Evolutionary conservation across 345 rosid genomes (phyloP).

Genomic region (Rhizophora apiculata): DNA sequence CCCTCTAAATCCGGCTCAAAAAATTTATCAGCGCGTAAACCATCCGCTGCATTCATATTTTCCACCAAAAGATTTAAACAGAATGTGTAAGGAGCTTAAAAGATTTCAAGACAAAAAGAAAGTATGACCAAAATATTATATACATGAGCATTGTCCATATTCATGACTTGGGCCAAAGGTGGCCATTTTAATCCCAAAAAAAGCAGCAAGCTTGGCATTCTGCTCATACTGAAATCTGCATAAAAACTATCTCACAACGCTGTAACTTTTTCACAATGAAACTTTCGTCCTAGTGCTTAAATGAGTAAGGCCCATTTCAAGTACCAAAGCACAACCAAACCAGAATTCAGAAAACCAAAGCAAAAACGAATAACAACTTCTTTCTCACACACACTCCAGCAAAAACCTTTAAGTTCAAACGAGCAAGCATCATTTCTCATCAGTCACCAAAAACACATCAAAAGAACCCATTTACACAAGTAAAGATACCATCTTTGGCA

Average conservation of each 20-base stretch:
- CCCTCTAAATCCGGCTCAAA: constrained; percentile 81
- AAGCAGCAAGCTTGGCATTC: background rate
- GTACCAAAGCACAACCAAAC: background rate
- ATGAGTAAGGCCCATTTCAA: background rate
- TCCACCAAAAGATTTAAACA: background rate
- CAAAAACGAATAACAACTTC: background rate
- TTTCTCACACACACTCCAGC: background rate
- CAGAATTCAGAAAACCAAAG: background rate
- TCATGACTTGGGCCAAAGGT: background rate
- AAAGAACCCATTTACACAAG: background rate
- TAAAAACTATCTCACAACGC: too few relatives aligned
- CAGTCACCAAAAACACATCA: background rate
- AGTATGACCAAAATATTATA: background rate
- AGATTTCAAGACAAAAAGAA: background rate
- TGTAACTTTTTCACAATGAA: too few relatives aligned
- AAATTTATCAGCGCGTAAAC: constrained; percentile 94
- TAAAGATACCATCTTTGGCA: background rate
- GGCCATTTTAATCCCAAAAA: background rate
- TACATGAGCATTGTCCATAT: background rate
- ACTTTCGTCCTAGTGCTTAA: too few relatives aligned
- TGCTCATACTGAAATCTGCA: too few relatives aligned
- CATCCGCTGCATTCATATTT: constrained; percentile 65
- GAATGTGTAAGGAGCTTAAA: too few relatives aligned
- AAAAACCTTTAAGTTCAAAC: background rate
- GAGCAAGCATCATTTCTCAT: background rate